Evolutionary conservation across 225 moss, liverwort and hornwort species (phyloP), one percentile per base, ranked within the genome.

Genomic region (Lunularia cruciata): DNA sequence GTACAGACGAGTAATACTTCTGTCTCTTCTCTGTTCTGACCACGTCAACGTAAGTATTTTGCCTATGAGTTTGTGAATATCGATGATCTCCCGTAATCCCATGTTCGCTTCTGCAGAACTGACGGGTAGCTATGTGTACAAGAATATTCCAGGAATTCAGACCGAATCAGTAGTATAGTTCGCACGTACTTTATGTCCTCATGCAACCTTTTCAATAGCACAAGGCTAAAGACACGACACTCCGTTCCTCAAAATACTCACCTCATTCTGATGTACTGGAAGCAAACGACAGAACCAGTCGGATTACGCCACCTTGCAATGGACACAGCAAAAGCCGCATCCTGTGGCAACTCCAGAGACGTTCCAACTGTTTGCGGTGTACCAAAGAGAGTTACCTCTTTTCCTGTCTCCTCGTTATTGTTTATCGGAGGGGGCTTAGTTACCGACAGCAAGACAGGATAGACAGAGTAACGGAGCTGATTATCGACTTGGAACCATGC

Each of bases 371-470:
- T 72, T 42, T 65, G 56, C 63, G 54, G 65, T 28, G 33, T 56
- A 36, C 51, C 57, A 27, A 68, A 28, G 75, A 63, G 20, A 72
- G 83, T 63, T 70, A 77, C 34, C 77, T 83, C 75, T 81, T 73
- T 38, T 64, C 77, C 67, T 60, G 35, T 49, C 45, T 56, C 56
- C 47, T 42, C 70, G 23, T 43, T 34, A 5, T 35, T 38, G 6
- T 28, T 11, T 10, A 55, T 58, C 48, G 75, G 82, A 69, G 75
- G 75, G 51, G 68, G 43, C 46, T 86, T 83, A 31, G 87, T 87
- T 63, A 86, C 87, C 47, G 95, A 95, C 46, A 95, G 77, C 78
- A 95, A 83, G 75, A 95, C 92, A 45, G 92, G 95, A 78, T 95
- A 92, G 42, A 92, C 86, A 71, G 95, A 83, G 78, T 87, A 87